Conservation (phyloP, 2,329 filamentous ascomycete genomes). For the Talaromyces pinophilus region DNA sequence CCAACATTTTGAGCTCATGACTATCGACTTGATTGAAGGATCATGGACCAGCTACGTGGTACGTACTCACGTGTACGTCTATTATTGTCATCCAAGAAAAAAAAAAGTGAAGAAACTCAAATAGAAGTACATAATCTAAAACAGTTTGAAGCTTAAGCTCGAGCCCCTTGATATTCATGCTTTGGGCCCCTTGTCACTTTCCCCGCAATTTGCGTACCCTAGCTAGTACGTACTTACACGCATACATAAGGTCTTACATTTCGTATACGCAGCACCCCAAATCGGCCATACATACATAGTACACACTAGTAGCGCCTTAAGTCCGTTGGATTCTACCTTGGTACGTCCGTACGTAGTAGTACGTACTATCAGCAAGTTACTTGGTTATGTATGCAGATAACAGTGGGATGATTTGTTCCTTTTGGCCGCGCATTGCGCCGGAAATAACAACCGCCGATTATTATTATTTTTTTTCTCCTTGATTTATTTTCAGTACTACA, state of each 20-base stretch:
- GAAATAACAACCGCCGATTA: background rate
- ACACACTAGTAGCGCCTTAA: background rate
- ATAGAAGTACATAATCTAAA: background rate
- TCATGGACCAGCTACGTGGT: background rate
- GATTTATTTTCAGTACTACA: background rate
- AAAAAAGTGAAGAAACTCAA: background rate
- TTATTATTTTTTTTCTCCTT: background rate
- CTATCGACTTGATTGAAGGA: background rate
- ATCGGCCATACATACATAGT: constrained; percentile 6
- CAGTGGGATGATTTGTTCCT: constrained; percentile 4
- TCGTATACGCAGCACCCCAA: constrained; percentile 4
- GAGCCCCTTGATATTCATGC: background rate
- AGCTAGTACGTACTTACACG: background rate
- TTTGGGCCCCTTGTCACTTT: background rate
- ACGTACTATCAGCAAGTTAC: background rate
- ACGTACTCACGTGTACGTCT: background rate
- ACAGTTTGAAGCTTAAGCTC: background rate
- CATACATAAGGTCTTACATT: background rate
- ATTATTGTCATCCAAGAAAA: background rate
- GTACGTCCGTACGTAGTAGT: background rate
- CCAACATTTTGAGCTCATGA: background rate
- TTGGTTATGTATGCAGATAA: constrained; percentile 2
- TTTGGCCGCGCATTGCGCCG: constrained; percentile 13
- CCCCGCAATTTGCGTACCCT: constrained; percentile 11
- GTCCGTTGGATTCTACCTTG: background rate